Evolutionary conservation across 1,284 basidiomycete genomes (phyloP).

Genomic region (Hemileia vastatrix): DNA sequence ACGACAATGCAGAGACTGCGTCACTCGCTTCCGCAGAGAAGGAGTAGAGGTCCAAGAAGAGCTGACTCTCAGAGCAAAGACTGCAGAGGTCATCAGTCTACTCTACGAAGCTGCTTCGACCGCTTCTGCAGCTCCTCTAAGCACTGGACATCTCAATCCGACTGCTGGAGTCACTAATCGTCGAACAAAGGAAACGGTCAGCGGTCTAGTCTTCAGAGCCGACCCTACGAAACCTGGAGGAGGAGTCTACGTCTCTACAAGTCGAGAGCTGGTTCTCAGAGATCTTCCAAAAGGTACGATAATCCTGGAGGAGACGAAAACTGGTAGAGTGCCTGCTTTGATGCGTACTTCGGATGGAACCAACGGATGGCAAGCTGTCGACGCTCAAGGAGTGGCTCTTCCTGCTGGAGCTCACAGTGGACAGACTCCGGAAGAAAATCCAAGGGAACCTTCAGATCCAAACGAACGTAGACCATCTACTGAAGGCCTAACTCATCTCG

Average conservation of each 20-base stretch:
- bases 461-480: neutral
- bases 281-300: slow-evolving; percentile 59
- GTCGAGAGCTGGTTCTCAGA: slow-evolving; percentile 49
- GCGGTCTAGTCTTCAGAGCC: slow-evolving; percentile 56
- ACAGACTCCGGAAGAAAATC: neutral
- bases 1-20: slow-evolving; percentile 66
- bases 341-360: neutral
- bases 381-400: neutral
- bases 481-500: slow-evolving; percentile 30
- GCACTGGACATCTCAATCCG: slow-evolving; percentile 46
- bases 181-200: slow-evolving; percentile 43
- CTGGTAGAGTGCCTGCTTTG: slow-evolving; percentile 36
- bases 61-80: slow-evolving; percentile 51
- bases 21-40: slow-evolving; percentile 45
- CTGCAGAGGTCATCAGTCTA: slow-evolving; percentile 79
- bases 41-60: slow-evolving; percentile 35
- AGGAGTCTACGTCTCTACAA: slow-evolving; percentile 66
- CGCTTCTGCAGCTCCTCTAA: slow-evolving; percentile 31
- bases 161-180: slow-evolving; percentile 47
- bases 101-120: slow-evolving; percentile 69
- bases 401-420: neutral
- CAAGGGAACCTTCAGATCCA: neutral
- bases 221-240: slow-evolving; percentile 58
- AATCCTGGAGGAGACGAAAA: slow-evolving; percentile 49
- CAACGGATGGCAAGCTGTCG: neutral